Evolutionary conservation across 176 grass and related monocot genomes (phyloP).

Genomic region (Poa pratensis): DNA sequence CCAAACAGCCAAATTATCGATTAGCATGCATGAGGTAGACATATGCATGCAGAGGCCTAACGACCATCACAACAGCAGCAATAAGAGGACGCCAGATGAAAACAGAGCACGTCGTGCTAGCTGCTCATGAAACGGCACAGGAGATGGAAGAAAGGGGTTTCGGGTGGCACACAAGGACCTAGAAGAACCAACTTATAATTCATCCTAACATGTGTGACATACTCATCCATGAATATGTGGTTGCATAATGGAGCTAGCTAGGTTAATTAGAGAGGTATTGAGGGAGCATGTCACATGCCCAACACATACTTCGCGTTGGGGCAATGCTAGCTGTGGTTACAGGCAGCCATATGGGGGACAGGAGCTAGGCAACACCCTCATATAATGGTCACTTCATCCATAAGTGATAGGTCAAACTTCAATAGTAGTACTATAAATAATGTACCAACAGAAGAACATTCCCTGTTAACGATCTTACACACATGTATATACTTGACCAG

Average conservation of each 20-base stretch:
- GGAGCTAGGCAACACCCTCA: background rate
- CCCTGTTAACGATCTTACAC: background rate
- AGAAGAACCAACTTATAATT: constrained; percentile 41
- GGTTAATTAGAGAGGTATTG: background rate
- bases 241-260: constrained; percentile 14
- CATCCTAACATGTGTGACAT: constrained; percentile 41
- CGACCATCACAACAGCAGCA: constrained; percentile 26
- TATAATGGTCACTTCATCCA: constrained; percentile 14
- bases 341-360: constrained; percentile 41
- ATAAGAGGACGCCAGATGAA: constrained; percentile 16
- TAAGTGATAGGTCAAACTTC: constrained; percentile 57
- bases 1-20: constrained; percentile 26
- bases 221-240: background rate
- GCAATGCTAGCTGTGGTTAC: constrained; percentile 28
- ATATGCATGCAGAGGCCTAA: constrained; percentile 26
- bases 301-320: constrained; percentile 34
- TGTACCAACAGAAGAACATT: background rate
- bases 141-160: background rate
- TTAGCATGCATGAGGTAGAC: constrained; percentile 41
- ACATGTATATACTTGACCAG: background rate
- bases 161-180: background rate
- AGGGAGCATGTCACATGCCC: constrained; percentile 51
- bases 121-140: background rate
- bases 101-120: background rate
- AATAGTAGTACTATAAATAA: constrained; percentile 5